Base-by-base conservation (phyloP, 2,329 filamentous ascomycete genomes). In the Neofusicoccum umdonicola region DNA sequence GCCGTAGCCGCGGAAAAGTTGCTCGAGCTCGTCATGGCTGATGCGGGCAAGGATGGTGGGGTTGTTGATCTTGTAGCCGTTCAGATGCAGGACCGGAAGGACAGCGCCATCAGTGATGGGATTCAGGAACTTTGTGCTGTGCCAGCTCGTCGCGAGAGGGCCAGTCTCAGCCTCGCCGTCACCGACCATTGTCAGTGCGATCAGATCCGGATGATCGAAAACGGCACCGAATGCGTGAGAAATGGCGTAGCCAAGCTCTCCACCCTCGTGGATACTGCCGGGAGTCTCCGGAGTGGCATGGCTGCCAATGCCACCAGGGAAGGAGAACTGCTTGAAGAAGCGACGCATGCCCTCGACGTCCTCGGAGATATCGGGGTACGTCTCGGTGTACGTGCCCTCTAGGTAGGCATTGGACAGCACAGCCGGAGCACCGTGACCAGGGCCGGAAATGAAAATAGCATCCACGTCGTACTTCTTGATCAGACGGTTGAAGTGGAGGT, bases 41-140 rank as follows among this genome's bases (percentile, higher is more conserved):
- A 93, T 89, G 68, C 90, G 87, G 13, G 90, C 87, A 15, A 93
- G 84, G 0, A 93, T 73, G 7, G 62, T 64, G 8, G 89, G 89
- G 76, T 92, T 91, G 81, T 91, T 91, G 81, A 93, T 93, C 82
- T 93, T 93, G 83, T 93, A 93, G 52, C 90, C 90, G 70, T 93
- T 93, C 39, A 93, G 82, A 75, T 93, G 90, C 11, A 93, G 83
- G 5, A 93, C 87, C 0, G 90, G 90, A 1, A 93, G 82, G 7
- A 93, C 90, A 42, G 90, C 90, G 35, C 90, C 90, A 71, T 93
- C 90, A 0, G 85, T 88, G 69, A 91, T 89, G 4, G 90, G 90
- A 73, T 93, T 92, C 68, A 93, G 83, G 78, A 92, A 93, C 75
- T 93, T 93, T 72, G 85, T 93, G 77, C 88, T 90, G 78, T 93